phyloP scores from a whole-genome alignment of 2,329 filamentous ascomycete species.

The Fusarium agapanthi region DNA sequence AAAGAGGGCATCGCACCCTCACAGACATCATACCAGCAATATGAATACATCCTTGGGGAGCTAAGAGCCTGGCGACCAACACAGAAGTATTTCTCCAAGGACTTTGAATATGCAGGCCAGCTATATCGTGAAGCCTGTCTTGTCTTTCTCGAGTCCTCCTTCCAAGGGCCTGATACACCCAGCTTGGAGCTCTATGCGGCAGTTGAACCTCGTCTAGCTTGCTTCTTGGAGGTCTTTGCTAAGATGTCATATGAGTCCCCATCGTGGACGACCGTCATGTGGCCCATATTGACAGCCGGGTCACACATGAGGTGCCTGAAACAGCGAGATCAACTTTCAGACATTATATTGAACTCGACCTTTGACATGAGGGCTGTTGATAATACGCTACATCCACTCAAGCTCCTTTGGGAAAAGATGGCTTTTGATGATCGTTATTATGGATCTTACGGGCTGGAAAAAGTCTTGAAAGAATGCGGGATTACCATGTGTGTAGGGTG shows the following conservation, averaged over 20 bases:
- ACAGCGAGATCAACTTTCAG: background rate
- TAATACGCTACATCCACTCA: background rate
- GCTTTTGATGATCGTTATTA: background rate
- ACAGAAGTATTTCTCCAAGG: background rate
- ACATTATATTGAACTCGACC: background rate
- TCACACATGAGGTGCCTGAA: background rate
- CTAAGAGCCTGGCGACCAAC: background rate
- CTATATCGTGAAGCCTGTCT: background rate
- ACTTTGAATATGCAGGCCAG: background rate
- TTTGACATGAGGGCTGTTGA: background rate
- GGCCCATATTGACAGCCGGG: background rate
- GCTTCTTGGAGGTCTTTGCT: background rate
- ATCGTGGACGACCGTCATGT: background rate
- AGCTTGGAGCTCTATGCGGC: background rate
- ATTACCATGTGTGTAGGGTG: background rate
- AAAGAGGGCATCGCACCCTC: background rate
- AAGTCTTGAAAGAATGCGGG: background rate
- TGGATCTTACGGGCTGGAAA: background rate
- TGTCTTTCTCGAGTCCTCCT: background rate
- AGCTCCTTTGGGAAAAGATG: background rate
- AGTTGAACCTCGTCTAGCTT: background rate
- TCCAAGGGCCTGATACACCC: background rate
- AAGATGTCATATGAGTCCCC: background rate
- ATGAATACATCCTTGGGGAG: background rate
- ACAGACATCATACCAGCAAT: background rate